phyloP scores from a whole-genome alignment of 768 basidiomycete genomes.

The Ramaria rubella region DNA sequence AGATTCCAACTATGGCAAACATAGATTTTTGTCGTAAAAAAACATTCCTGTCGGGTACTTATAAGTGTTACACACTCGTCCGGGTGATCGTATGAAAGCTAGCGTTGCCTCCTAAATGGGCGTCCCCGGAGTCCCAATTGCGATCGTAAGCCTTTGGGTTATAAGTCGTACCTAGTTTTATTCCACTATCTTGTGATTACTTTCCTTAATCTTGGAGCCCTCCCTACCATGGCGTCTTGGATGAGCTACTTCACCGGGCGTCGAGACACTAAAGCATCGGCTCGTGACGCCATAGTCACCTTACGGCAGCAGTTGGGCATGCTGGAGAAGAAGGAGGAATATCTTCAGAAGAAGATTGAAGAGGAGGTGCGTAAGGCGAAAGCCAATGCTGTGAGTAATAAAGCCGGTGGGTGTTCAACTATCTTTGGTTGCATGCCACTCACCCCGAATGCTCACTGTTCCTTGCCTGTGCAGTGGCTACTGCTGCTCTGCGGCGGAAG shows the following conservation, averaged over 20 bases:
- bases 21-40: too few relatives aligned
- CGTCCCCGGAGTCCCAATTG: too few relatives aligned
- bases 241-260: constrained; percentile 89
- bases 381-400: constrained; percentile 90
- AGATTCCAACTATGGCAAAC: too few relatives aligned
- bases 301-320: constrained; percentile 91
- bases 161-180: neutral
- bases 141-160: neutral
- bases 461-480: constrained; percentile 54
- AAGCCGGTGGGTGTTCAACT: constrained; percentile 59
- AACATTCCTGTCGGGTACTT: too few relatives aligned
- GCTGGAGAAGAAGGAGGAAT: constrained; percentile 99
- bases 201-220: neutral
- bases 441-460: constrained; percentile 6
- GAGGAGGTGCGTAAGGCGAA: constrained; percentile 89
- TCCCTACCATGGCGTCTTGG: constrained; percentile 37
- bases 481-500: constrained; percentile 87
- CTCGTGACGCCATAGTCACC: constrained; percentile 88
- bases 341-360: constrained; percentile 93
- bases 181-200: neutral
- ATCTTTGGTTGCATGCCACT: neutral
- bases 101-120: too few relatives aligned
- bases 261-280: constrained; percentile 74
- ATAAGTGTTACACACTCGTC: too few relatives aligned
- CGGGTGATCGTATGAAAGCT: too few relatives aligned